phyloP scores from a whole-genome alignment of 2,329 filamentous ascomycete species.

The Curvularia lunata region DNA sequence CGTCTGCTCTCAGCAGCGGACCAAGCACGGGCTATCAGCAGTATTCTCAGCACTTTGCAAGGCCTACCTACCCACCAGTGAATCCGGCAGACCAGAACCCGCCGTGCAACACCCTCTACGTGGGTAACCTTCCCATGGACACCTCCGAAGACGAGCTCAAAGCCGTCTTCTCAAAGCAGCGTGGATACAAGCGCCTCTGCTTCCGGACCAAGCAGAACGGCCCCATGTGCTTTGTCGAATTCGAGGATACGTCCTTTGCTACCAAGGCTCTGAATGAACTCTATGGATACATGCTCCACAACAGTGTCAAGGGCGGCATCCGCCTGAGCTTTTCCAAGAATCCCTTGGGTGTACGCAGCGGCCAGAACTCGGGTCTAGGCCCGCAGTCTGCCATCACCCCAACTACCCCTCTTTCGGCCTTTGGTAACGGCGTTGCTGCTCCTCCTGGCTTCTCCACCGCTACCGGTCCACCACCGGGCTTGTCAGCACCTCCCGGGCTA shows the following conservation, averaged over 20 bases:
- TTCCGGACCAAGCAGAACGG: conserved; percentile 95
- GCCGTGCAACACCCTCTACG: conserved; percentile 96
- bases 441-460: conserved; percentile 67
- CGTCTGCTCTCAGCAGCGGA: conserved; percentile 59
- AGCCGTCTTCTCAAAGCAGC: conserved; percentile 87
- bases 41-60: conserved; percentile 63
- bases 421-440: conserved; percentile 62
- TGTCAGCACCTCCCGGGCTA: conserved; percentile 76
- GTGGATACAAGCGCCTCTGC: conserved; percentile 93
- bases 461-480: conserved; percentile 80
- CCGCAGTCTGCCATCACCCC: conserved; percentile 58
- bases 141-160: conserved; percentile 96
- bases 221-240: conserved; percentile 99
- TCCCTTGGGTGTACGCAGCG: conserved; percentile 86
- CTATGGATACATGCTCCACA: conserved; percentile 85
- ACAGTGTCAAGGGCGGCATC: conserved; percentile 93
- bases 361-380: conserved; percentile 65
- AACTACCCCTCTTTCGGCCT: conserved; percentile 61
- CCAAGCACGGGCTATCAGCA: conserved; percentile 62
- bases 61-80: conserved; percentile 78
- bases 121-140: conserved; percentile 92
- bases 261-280: conserved; percentile 90
- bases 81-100: conserved; percentile 97
- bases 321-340: conserved; percentile 97
- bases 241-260: conserved; percentile 89